Conservation (phyloP, 306 rosid species). For the Canavalia gladiata region DNA sequence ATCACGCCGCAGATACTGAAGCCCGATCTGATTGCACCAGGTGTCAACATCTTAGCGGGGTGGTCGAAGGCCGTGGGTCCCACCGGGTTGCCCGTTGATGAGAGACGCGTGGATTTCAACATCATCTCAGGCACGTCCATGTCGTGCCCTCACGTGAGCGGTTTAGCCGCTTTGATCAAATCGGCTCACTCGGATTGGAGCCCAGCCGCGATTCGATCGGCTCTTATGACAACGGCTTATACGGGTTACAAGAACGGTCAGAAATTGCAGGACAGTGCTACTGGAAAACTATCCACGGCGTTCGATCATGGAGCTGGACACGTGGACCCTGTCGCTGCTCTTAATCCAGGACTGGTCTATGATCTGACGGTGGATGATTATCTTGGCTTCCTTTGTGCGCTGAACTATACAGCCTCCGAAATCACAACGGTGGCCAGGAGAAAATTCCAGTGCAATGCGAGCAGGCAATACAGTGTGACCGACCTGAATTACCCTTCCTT, state of each 20-base stretch:
- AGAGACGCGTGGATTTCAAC: conserved; percentile 85
- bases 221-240: conserved; percentile 94
- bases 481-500: conserved; percentile 89
- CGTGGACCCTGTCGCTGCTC: conserved; percentile 80
- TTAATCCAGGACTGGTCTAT: conserved; percentile 83
- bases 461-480: conserved; percentile 68
- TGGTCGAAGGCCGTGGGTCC: conserved; percentile 84
- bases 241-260: conserved; percentile 68
- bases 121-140: conserved; percentile 94
- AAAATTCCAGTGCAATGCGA: conserved; percentile 66
- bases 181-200: conserved; percentile 91
- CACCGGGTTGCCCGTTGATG: conserved; percentile 66
- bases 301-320: conserved; percentile 93
- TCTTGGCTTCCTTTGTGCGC: conserved; percentile 72
- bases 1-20: conserved; percentile 73
- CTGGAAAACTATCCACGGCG: conserved; percentile 78
- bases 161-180: conserved; percentile 80
- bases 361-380: conserved; percentile 78
- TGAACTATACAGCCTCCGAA: conserved; percentile 63
- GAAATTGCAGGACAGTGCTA: conserved; percentile 66
- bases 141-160: conserved; percentile 99
- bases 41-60: conserved; percentile 92
- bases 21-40: conserved; percentile 94
- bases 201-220: conserved; percentile 86
- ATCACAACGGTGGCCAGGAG: conserved; percentile 63